phyloP scores from a whole-genome alignment of 1,139 yeast species.

The Hansenula sp. region DNA sequence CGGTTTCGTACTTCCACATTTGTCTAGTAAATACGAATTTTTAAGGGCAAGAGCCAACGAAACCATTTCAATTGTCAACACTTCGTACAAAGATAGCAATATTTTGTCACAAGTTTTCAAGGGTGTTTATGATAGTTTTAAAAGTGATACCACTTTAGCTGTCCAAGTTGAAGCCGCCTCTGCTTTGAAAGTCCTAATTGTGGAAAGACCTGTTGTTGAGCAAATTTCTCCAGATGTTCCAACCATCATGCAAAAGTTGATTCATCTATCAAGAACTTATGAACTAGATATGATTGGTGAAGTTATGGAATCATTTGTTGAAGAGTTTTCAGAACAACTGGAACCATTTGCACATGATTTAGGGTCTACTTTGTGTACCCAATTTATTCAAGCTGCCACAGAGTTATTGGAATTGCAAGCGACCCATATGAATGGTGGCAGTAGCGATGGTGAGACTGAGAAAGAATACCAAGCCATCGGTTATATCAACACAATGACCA shows the following conservation, averaged over 20 bases:
- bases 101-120: conserved; percentile 60
- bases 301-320: conserved; percentile 95
- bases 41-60: conserved; percentile 86
- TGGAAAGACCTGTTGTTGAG: conserved; percentile 61
- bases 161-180: conserved; percentile 85
- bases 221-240: conserved; percentile 72
- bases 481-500: conserved; percentile 79
- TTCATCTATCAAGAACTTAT: conserved; percentile 73
- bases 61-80: conserved; percentile 58
- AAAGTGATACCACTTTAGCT: conserved; percentile 48
- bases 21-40: conserved; percentile 61
- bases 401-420: conserved; percentile 50
- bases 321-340: conserved; percentile 78
- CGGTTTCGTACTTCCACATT: conserved; percentile 62
- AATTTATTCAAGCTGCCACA: conserved; percentile 65
- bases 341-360: conserved; percentile 91
- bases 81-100: conserved; percentile 46
- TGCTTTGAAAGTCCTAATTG: conserved; percentile 77
- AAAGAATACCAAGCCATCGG: conserved; percentile 91
- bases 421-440: conserved; percentile 36
- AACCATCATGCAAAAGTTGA: conserved; percentile 74
- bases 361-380: conserved; percentile 73
- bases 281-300: conserved; percentile 84
- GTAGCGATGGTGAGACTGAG: conserved; percentile 53
- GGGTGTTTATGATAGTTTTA: conserved; percentile 38